A percentile compares a stretch with the other conserved stretches of the same genome.
Conservation (phyloP, 345 rosid species). For the Linum lewisii region DNA sequence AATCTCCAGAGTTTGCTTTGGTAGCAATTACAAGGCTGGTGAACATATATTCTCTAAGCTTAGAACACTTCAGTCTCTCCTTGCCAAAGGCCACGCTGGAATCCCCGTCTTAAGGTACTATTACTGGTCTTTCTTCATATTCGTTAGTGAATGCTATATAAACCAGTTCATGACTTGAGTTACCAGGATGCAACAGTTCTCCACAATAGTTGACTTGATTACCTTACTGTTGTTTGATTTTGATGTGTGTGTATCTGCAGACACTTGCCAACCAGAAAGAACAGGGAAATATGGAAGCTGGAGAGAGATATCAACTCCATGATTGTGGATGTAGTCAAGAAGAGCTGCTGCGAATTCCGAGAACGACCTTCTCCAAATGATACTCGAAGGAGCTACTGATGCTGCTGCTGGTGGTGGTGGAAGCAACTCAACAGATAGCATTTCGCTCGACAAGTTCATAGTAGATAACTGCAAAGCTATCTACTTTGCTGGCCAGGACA, state of each 20-base stretch:
- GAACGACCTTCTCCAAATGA: constrained; percentile 20
- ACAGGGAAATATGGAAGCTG: constrained; percentile 19
- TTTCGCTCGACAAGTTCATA: constrained; percentile 13
- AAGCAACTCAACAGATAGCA: neutral
- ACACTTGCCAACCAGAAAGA: constrained; percentile 10
- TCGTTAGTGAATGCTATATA: no score
- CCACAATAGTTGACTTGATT: neutral
- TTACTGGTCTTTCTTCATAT: no score
- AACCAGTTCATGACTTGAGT: no score
- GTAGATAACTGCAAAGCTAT: constrained; percentile 27
- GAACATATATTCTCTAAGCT: constrained; percentile 20
- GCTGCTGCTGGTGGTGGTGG: neutral
- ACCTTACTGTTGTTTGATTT: neutral
- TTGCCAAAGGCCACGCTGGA: constrained; percentile 13
- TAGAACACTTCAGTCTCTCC: constrained; percentile 11
- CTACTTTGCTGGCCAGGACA: constrained; percentile 26
- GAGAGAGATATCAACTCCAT: constrained; percentile 20
- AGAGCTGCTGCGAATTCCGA: constrained; percentile 5
- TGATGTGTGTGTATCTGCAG: neutral
- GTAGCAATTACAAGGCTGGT: constrained; percentile 20
- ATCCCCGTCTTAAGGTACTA: constrained; percentile 16
- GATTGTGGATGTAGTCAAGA: constrained; percentile 13
- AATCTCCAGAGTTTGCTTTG: constrained; percentile 25
- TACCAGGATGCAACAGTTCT: no score
- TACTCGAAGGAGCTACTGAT: constrained; percentile 15